phyloP scores from a whole-genome alignment of 371 early-diverging fungal genomes.

The Caulochytrium protostelioides region DNA sequence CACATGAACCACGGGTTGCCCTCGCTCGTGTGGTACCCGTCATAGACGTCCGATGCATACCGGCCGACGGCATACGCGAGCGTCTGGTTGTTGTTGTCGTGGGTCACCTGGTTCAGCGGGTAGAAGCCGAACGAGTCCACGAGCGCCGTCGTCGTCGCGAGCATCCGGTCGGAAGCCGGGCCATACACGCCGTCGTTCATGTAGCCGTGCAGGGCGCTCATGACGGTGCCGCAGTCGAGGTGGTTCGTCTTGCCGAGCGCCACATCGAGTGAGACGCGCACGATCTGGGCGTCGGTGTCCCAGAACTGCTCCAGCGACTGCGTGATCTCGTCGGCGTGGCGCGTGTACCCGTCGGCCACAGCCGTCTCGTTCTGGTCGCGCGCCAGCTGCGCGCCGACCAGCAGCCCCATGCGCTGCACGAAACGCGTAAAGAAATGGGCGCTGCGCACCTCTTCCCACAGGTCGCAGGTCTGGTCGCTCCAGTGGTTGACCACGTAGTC shows the following conservation, averaged over 20 bases:
- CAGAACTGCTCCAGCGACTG: constrained; percentile 17
- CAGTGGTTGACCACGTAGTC: constrained; percentile 32
- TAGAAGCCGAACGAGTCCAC: constrained; percentile 21
- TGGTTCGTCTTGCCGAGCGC: constrained; percentile 22
- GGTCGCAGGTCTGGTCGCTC: constrained; percentile 21
- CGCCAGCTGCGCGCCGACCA: constrained; percentile 24
- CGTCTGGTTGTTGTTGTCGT: constrained; percentile 1
- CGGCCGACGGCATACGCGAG: constrained; percentile 41
- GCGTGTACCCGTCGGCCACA: constrained; percentile 10
- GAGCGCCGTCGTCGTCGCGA: constrained; percentile 26
- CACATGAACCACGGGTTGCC: constrained; percentile 57
- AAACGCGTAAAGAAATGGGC: constrained; percentile 45
- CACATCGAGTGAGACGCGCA: constrained; percentile 21
- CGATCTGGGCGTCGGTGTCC: constrained; percentile 10
- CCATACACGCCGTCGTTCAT: constrained; percentile 16
- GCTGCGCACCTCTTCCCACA: constrained; percentile 47
- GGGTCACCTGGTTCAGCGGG: constrained; percentile 31
- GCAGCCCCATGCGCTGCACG: constrained; percentile 38
- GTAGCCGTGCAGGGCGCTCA: constrained; percentile 32
- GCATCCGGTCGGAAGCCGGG: constrained; percentile 23
- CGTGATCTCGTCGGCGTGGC: constrained; percentile 8
- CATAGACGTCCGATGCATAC: constrained; percentile 49
- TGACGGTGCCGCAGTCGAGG: constrained; percentile 35
- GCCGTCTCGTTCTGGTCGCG: constrained; percentile 9
- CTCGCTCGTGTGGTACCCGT: constrained; percentile 26